Conservation (phyloP, 2,329 filamentous ascomycete species). For the Peltaster fructicola region DNA sequence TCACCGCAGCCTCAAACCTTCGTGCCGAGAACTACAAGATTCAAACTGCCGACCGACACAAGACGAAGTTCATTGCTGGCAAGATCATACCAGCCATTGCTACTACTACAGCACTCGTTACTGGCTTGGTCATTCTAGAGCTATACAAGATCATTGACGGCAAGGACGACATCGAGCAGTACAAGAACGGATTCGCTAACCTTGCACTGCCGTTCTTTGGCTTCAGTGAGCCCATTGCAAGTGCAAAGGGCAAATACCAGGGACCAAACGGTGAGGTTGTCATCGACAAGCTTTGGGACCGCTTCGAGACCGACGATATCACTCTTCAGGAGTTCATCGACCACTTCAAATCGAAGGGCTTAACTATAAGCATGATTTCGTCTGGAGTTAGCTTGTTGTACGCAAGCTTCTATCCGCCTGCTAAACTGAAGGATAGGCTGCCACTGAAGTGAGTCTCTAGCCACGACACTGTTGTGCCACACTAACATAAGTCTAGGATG, state of each 20-base stretch:
- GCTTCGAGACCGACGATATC: constrained; percentile 78
- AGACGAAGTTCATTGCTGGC: constrained; percentile 98
- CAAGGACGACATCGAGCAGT: constrained; percentile 92
- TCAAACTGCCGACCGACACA: constrained; percentile 75
- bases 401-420: constrained; percentile 75
- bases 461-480: constrained; percentile 15
- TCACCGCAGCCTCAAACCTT: constrained; percentile 89
- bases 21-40: constrained; percentile 98
- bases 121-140: constrained; percentile 80
- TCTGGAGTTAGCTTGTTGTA: constrained; percentile 94
- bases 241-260: constrained; percentile 79
- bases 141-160: constrained; percentile 93
- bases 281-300: constrained; percentile 95
- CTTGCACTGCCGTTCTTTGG: constrained; percentile 92
- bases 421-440: constrained; percentile 68
- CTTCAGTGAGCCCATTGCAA: constrained; percentile 91
- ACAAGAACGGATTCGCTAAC: constrained; percentile 98
- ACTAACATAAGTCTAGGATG: constrained; percentile 39
- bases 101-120: constrained; percentile 89
- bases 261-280: constrained; percentile 61
- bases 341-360: constrained; percentile 61
- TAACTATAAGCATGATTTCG: constrained; percentile 82
- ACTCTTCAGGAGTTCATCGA: constrained; percentile 71
- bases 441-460: constrained; percentile 42
- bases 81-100: constrained; percentile 99